A percentile compares a stretch with the other conserved stretches of the same genome.
Evolutionary conservation across 2,329 filamentous ascomycete genomes (phyloP).

Genomic region (Hypoxylon sp.): DNA sequence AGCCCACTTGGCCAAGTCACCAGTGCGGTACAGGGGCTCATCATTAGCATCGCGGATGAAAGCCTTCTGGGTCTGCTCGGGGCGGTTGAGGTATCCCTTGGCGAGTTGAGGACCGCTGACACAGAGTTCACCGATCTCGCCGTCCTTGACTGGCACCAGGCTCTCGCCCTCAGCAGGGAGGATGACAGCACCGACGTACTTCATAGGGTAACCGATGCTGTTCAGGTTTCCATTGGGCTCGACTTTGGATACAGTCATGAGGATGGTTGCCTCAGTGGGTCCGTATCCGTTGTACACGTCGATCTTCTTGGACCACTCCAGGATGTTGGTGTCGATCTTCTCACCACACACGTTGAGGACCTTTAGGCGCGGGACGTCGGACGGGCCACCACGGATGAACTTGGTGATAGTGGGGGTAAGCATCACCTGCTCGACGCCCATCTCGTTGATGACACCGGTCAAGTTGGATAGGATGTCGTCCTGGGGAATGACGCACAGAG

Average conservation of each 20-base stretch:
- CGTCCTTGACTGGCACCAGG: constrained; percentile 50
- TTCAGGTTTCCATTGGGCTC: constrained; percentile 23
- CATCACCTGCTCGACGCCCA: constrained; percentile 37
- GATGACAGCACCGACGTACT: constrained; percentile 52
- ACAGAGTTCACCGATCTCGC: constrained; percentile 53
- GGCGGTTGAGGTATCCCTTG: constrained; percentile 55
- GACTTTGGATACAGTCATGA: constrained; percentile 48
- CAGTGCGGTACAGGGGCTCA: constrained; percentile 61
- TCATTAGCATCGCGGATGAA: constrained; percentile 66
- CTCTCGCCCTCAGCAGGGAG: constrained; percentile 51
- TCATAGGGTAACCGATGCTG: constrained; percentile 21
- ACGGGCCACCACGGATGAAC: constrained; percentile 34
- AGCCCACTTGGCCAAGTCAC: constrained; percentile 39
- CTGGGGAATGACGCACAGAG: constrained; percentile 55
- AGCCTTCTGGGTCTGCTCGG: constrained; percentile 50
- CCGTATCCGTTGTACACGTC: constrained; percentile 21
- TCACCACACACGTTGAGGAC: constrained; percentile 46
- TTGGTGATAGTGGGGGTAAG: constrained; percentile 44
- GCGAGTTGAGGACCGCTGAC: constrained; percentile 54
- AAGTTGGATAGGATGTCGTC: constrained; percentile 52
- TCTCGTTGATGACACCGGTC: constrained; percentile 38
- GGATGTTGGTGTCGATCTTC: constrained; percentile 46
- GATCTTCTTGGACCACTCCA: constrained; percentile 30
- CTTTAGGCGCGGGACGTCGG: constrained; percentile 38
- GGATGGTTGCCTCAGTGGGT: constrained; percentile 32